Base-by-base conservation (phyloP, 2,329 filamentous ascomycete genomes). In the Sporothrix pallida region DNA sequence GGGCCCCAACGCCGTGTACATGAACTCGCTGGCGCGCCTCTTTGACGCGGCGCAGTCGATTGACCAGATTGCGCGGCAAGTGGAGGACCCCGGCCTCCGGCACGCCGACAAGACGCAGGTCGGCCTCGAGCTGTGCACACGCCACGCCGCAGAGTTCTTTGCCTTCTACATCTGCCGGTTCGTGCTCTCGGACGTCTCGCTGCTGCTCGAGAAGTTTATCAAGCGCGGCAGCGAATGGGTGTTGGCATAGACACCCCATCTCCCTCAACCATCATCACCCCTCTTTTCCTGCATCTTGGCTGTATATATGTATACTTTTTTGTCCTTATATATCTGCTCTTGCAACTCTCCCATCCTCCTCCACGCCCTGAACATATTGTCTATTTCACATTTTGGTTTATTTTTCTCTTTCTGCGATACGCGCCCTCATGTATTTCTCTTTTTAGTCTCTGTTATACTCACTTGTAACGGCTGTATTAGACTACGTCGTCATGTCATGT, bases 171-270 rank as follows among this genome's bases (percentile, higher is more conserved):
- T 99, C 42, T 98, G 95, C 82, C 92, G 96, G 20, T 99, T 99
- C 81, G 94, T 95, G n/a, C 85, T 99, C 75, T 87, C 90, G 3
- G 96, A 99, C 81, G 84, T 99, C 75, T 88, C 90, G 54, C 82
- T 96, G 80, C 86, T 99, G 84, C 86, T 99, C 78, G 96, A 99
- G 82, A 99, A 98, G 81, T 98, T 96, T 80, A 91, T 99, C 81
- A 99, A 99, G 86, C 90, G 95, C 77, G 95, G 95, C 31, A 97
- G 92, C 78, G 95, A 99, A 86, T 99, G 95, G 95, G 94, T 98
- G 74, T 78, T 86, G 20, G 77, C 78, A 8, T 83, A 75, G 23
- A 26, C 23, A 78, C 20, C 20, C 20, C 31, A 44, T 50, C 1
- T 42, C 65, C 58, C 44, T 69, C 23, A 3, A 9, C 6, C 17